Percentiles rank a stretch among this genome's conserved stretches.
Conservation (phyloP, 331 rosid genomes). For the Saraca asoca region DNA sequence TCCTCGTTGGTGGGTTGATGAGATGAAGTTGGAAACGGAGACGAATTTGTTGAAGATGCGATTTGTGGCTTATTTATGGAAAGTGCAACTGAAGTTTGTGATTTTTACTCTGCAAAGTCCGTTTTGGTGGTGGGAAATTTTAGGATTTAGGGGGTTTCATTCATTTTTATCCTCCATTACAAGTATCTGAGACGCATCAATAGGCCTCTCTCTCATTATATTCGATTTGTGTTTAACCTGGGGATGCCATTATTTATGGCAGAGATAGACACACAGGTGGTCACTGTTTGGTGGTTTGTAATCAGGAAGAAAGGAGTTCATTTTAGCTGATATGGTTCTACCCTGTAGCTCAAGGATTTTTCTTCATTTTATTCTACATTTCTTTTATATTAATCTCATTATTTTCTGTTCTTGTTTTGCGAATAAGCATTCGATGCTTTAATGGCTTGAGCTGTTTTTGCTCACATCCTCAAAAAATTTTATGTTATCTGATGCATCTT, state of each 20-base stretch:
- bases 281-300: slow-evolving; percentile 26
- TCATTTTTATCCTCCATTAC: not conserved
- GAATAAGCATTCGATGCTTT: slow-evolving; percentile 6
- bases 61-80: not conserved
- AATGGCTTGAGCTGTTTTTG: slow-evolving; percentile 4
- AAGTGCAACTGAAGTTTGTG: not conserved
- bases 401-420: slow-evolving; percentile 9
- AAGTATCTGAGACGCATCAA: not conserved
- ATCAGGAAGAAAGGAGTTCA: not conserved
- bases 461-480: not conserved
- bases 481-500: slow-evolving; percentile 12
- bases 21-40: not conserved
- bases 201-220: not conserved
- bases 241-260: not conserved
- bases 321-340: not conserved
- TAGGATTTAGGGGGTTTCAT: not conserved
- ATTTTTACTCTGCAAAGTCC: not conserved
- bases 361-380: not conserved
- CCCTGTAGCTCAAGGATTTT: not conserved
- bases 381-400: not conserved
- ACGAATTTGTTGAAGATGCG: not conserved
- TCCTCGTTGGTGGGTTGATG: slow-evolving; percentile 11
- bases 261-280: slow-evolving; percentile 4
- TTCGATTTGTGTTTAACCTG: not conserved
- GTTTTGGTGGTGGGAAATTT: not conserved